Conservation (phyloP, 192 early-diverging fungal species). For the Ramicandelaber brevisporus region DNA sequence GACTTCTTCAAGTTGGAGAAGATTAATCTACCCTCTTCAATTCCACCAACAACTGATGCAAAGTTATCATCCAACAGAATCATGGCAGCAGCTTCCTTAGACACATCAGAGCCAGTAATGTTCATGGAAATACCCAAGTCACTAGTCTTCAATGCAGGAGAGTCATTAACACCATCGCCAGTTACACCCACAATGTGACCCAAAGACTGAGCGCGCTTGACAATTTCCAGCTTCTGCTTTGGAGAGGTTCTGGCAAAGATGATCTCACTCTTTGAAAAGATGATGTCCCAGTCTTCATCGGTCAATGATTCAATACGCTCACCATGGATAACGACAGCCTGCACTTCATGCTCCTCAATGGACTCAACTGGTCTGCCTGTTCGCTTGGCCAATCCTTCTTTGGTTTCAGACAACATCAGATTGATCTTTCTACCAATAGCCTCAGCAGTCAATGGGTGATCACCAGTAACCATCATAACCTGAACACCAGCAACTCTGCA, state of each 20-base stretch:
- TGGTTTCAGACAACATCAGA: constrained; percentile 72
- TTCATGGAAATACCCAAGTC: constrained; percentile 98
- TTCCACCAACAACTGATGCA: constrained; percentile 75
- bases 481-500: constrained; percentile 82
- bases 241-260: constrained; percentile 93
- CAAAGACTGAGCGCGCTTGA: constrained; percentile 63
- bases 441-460: constrained; percentile 87
- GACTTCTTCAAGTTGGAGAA: constrained; percentile 91
- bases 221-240: constrained; percentile 91
- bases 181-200: constrained; percentile 98
- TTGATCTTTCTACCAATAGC: constrained; percentile 94
- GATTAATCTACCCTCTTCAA: constrained; percentile 85
- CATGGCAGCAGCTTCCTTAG: constrained; percentile 92
- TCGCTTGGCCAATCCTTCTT: constrained; percentile 42
- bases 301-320: constrained; percentile 58
- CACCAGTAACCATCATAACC: constrained; percentile 98
- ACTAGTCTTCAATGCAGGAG: constrained; percentile 86
- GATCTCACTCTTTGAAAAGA: constrained; percentile 86
- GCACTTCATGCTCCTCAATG: constrained; percentile 55
- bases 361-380: constrained; percentile 26
- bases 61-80: constrained; percentile 97
- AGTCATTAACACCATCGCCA: constrained; percentile 92
- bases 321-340: constrained; percentile 81
- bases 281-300: constrained; percentile 71
- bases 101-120: constrained; percentile 78